A percentile compares a stretch with the other conserved stretches of the same genome.
Evolutionary conservation across 2,329 filamentous ascomycete species (phyloP).

Genomic region (Emmonsiellopsis sp.): DNA sequence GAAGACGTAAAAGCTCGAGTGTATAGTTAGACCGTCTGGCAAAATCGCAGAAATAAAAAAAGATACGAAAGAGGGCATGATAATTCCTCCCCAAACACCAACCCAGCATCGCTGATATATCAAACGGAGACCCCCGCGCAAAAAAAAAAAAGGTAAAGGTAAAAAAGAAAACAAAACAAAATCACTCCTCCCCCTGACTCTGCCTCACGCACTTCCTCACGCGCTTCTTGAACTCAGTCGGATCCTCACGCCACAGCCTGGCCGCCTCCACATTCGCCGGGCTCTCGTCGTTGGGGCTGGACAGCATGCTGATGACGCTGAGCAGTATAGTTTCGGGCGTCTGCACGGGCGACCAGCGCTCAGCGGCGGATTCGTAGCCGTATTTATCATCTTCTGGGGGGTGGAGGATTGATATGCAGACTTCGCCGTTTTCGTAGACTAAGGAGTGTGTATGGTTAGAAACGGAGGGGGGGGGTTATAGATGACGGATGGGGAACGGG

Average conservation of each 20-base stretch:
- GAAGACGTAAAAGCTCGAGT: too few relatives aligned
- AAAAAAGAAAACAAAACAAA: not conserved
- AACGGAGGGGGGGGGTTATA: not conserved
- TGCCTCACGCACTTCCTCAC: conserved; percentile 72
- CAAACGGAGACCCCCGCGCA: not conserved
- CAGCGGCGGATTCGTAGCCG: conserved; percentile 81
- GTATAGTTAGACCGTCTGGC: too few relatives aligned
- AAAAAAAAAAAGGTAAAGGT: not conserved
- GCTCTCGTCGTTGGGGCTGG: conserved; percentile 88
- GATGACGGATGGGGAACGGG: not conserved
- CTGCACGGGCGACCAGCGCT: conserved; percentile 93
- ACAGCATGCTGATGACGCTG: conserved; percentile 84
- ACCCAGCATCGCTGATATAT: conserved; percentile 4
- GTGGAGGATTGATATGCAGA: conserved; percentile 96
- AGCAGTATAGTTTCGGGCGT: conserved; percentile 89
- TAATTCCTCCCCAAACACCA: not conserved
- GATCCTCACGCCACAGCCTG: conserved; percentile 73
- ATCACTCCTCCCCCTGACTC: conserved; percentile 62
- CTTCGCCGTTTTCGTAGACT: conserved; percentile 75
- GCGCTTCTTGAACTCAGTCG: conserved; percentile 64
- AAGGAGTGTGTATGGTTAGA: conserved; percentile 2
- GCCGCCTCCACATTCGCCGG: conserved; percentile 94
- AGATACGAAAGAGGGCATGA: too few relatives aligned
- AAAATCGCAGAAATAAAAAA: too few relatives aligned
- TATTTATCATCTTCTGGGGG: conserved; percentile 88